These are phyloP conservation scores for Flaveria ramosissima DNA, from an alignment of 129 eudicot species.

Conservation along the genomic window DNA sequence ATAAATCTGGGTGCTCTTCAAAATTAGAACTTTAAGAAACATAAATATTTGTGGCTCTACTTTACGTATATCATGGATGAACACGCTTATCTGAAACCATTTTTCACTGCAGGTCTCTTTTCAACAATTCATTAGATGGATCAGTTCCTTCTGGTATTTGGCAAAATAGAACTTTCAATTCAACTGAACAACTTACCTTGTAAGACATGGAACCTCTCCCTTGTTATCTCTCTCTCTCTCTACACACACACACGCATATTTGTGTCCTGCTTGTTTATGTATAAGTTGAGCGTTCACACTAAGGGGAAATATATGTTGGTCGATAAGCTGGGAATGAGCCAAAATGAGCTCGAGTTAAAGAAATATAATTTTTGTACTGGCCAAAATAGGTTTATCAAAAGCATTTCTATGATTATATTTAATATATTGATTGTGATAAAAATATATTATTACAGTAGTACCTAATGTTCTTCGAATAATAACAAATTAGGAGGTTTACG, in stretches of 20 bases:
- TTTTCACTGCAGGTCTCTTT: slow-evolving; percentile 59
- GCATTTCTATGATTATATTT: neutral
- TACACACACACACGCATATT: neutral
- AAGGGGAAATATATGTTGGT: neutral
- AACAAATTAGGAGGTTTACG: neutral
- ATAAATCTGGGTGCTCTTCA: slow-evolving; percentile 3
- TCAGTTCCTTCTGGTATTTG: slow-evolving; percentile 70
- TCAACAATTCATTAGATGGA: slow-evolving; percentile 71
- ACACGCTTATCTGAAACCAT: slow-evolving; percentile 16
- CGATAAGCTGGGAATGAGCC: neutral
- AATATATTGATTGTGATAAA: neutral
- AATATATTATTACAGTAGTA: neutral
- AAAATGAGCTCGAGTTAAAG: neutral
- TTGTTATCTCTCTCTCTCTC: neutral
- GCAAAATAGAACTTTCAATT: slow-evolving; percentile 61
- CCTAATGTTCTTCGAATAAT: neutral
- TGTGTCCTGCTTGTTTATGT: slow-evolving; percentile 3
- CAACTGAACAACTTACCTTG: slow-evolving; percentile 53
- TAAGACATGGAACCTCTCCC: slow-evolving; percentile 42
- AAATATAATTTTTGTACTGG: neutral
- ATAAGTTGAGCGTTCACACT: neutral
- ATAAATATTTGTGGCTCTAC: neutral
- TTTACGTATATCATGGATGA: slow-evolving; percentile 3
- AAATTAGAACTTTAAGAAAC: slow-evolving; percentile 4
- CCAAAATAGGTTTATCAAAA: neutral